Conservation (phyloP, 805 yeast species). For the Ogataea ganodermae region DNA sequence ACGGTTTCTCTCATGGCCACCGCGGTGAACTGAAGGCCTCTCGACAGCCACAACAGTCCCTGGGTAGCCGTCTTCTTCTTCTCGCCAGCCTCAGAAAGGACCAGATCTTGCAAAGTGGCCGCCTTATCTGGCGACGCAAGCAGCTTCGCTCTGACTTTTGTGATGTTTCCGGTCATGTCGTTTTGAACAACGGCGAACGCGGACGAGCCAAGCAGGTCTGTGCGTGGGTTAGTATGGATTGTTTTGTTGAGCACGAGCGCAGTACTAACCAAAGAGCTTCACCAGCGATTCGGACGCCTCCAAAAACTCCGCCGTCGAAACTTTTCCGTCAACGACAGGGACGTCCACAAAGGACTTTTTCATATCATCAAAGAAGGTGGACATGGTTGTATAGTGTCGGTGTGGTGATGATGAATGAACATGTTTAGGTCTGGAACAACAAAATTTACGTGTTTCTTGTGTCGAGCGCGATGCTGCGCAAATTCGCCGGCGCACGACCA, state of each 20-base stretch:
- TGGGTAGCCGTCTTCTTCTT: constrained; percentile 82
- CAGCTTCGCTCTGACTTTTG: constrained; percentile 67
- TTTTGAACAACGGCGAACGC: constrained; percentile 84
- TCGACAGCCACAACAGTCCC: constrained; percentile 82
- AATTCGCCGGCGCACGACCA: constrained; percentile 13
- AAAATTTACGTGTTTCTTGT: constrained; percentile 15
- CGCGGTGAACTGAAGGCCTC: constrained; percentile 91
- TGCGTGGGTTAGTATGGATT: not conserved
- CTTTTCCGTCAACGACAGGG: constrained; percentile 59
- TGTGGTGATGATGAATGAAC: not conserved
- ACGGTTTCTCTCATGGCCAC: constrained; percentile 82
- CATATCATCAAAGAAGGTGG: constrained; percentile 81
- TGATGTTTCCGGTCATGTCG: constrained; percentile 86
- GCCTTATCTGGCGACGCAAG: constrained; percentile 63
- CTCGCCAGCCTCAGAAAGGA: constrained; percentile 67
- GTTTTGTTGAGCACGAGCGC: no score
- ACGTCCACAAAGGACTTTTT: constrained; percentile 76
- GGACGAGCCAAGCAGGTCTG: constrained; percentile 75
- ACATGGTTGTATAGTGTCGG: constrained; percentile 39
- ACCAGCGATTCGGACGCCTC: constrained; percentile 85
- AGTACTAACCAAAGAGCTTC: constrained; percentile 65
- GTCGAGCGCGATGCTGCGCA: not conserved
- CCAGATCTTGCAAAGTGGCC: constrained; percentile 74
- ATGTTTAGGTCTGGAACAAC: not conserved
- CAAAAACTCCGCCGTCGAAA: constrained; percentile 73